These are phyloP conservation scores for Paraglomus occultum DNA, from an alignment of 192 early-diverging fungal species.

Conservation along the genomic window DNA sequence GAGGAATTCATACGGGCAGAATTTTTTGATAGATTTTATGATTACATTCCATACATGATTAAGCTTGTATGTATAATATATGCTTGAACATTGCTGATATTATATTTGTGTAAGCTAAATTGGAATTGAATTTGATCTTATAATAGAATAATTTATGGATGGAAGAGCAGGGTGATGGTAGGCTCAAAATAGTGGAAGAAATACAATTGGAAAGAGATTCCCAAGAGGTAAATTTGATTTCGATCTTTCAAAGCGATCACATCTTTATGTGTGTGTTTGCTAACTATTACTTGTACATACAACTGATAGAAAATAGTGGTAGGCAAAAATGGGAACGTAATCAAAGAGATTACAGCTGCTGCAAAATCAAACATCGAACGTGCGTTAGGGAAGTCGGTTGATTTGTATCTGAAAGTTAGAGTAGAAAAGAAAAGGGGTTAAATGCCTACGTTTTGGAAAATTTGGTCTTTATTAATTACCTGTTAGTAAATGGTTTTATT, in stretches of 20 bases:
- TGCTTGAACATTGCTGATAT: background rate
- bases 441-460: no score
- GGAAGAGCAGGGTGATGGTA: conserved; percentile 44
- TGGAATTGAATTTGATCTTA: background rate
- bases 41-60: conserved; percentile 54
- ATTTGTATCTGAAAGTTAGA: conserved; percentile 53
- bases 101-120: background rate
- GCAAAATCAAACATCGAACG: conserved; percentile 37
- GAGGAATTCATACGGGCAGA: conserved; percentile 61
- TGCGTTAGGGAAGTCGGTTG: conserved; percentile 42
- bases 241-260: background rate
- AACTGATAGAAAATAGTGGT: conserved; percentile 52
- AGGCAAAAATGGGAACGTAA: conserved; percentile 45
- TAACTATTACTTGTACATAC: background rate
- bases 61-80: conserved; percentile 34
- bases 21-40: conserved; percentile 49
- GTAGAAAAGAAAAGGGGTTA: no score
- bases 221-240: conserved; percentile 33
- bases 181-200: conserved; percentile 54
- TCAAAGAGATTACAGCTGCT: conserved; percentile 40
- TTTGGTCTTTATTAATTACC: no score
- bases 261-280: background rate
- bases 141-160: conserved; percentile 54
- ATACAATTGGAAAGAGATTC: conserved; percentile 50
- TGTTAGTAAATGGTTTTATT: no score